These are phyloP conservation scores for Fragaria iinumae DNA, from an alignment of 306 rosid species.

Conservation along the genomic window DNA sequence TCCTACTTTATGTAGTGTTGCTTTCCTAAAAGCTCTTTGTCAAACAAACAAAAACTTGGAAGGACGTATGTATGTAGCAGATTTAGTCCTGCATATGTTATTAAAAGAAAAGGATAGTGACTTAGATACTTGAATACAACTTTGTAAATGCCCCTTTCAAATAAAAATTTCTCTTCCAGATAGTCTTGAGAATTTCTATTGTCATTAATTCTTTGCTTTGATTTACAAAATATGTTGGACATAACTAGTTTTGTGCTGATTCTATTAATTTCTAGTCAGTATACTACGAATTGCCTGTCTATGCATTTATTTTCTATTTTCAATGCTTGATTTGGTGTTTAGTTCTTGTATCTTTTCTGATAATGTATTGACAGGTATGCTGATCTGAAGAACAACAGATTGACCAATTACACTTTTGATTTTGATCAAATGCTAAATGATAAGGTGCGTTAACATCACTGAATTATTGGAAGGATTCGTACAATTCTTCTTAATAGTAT, in stretches of 20 bases:
- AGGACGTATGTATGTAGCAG: background rate
- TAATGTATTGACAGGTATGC: constrained; percentile 72
- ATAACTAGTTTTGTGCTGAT: background rate
- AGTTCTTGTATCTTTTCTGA: constrained; percentile 9
- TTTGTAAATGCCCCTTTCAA: background rate
- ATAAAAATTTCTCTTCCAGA: background rate
- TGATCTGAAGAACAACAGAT: constrained; percentile 87
- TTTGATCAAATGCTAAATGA: constrained; percentile 94
- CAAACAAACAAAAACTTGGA: background rate
- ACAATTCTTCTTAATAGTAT: background rate
- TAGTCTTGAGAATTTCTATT: background rate
- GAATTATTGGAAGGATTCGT: background rate
- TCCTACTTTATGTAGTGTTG: background rate
- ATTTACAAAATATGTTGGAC: background rate
- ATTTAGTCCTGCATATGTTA: background rate
- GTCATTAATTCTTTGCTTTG: background rate
- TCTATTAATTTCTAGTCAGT: background rate
- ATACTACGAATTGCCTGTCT: background rate
- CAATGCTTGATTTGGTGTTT: background rate
- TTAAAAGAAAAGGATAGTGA: background rate
- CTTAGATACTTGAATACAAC: constrained; percentile 2
- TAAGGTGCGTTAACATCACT: constrained; percentile 46
- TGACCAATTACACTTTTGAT: constrained; percentile 84
- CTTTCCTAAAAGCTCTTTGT: background rate
- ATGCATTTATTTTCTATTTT: background rate